These are phyloP conservation scores for Aspergillus sp. DNA, from an alignment of 2,329 filamentous ascomycete genomes.

Conservation along the genomic window DNA sequence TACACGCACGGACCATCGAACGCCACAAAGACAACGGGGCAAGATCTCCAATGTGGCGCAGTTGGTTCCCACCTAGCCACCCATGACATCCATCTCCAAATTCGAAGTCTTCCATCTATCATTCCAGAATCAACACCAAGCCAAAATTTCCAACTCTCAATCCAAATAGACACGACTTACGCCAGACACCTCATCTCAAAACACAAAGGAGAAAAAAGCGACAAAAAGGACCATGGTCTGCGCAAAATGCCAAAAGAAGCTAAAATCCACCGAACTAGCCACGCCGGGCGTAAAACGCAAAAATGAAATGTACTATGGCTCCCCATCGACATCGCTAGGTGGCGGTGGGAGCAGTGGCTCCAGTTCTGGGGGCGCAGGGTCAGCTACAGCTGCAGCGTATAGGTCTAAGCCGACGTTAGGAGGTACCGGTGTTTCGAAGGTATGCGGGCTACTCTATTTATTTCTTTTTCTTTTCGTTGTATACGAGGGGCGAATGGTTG, in stretches of 20 bases:
- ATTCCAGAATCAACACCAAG: background rate
- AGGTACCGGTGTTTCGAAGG: constrained; percentile 60
- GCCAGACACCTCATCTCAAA: background rate
- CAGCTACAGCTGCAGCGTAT: background rate
- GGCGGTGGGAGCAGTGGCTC: constrained; percentile 28
- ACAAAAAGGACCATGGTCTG: constrained; percentile 56
- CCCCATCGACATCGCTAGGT: constrained; percentile 44
- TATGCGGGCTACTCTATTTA: constrained; percentile 25
- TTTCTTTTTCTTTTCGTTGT: no score
- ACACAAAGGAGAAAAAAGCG: background rate
- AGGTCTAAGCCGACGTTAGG: constrained; percentile 52
- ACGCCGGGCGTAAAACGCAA: constrained; percentile 67
- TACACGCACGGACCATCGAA: background rate
- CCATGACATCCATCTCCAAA: background rate
- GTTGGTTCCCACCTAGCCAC: background rate
- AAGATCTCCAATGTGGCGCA: background rate
- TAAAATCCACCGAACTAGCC: constrained; percentile 60
- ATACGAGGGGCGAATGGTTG: no score
- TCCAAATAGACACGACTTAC: background rate
- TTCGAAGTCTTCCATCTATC: background rate
- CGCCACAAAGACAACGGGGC: background rate
- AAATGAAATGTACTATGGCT: constrained; percentile 66
- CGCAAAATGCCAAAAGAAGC: constrained; percentile 62
- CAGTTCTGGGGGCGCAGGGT: background rate
- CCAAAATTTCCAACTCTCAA: background rate